These are phyloP conservation scores for Verticillium nubilum DNA, from an alignment of 2,329 filamentous ascomycete species.

Conservation along the genomic window DNA sequence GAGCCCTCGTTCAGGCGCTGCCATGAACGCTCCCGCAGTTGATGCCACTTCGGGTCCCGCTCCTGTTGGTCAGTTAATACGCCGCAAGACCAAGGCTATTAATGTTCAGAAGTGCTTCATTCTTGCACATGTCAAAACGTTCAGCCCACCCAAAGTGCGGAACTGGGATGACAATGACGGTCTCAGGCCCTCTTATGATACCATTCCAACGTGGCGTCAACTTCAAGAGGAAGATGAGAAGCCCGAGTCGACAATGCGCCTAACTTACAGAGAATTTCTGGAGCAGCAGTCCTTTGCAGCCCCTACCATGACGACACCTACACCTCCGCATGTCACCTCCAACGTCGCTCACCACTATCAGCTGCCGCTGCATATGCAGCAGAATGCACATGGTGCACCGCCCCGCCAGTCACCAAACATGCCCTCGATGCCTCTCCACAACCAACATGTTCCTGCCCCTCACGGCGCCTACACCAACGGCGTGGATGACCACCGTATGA, in stretches of 20 bases:
- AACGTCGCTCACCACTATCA: constrained; percentile 80
- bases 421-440: constrained; percentile 71
- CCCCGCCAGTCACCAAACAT: constrained; percentile 70
- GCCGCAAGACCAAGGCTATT: constrained; percentile 66
- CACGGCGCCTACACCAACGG: constrained; percentile 59
- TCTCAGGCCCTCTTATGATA: constrained; percentile 80
- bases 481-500: constrained; percentile 83
- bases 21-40: constrained; percentile 43
- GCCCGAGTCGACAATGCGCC: constrained; percentile 53
- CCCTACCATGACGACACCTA: constrained; percentile 60
- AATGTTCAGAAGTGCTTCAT: constrained; percentile 64
- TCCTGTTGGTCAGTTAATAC: constrained; percentile 49
- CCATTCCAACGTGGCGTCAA: constrained; percentile 77
- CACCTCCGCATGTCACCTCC: constrained; percentile 62
- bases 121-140: constrained; percentile 46
- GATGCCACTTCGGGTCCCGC: constrained; percentile 14
- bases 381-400: constrained; percentile 61
- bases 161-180: constrained; percentile 74
- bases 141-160: constrained; percentile 45
- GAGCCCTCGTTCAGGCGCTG: constrained; percentile 59
- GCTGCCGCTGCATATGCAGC: constrained; percentile 76
- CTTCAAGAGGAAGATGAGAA: constrained; percentile 66
- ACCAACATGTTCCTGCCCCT: constrained; percentile 61
- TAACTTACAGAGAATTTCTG: constrained; percentile 75
- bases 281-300: constrained; percentile 57